Conservation (phyloP, 2,329 filamentous ascomycete genomes). For the Pseudocercospora musae region DNA sequence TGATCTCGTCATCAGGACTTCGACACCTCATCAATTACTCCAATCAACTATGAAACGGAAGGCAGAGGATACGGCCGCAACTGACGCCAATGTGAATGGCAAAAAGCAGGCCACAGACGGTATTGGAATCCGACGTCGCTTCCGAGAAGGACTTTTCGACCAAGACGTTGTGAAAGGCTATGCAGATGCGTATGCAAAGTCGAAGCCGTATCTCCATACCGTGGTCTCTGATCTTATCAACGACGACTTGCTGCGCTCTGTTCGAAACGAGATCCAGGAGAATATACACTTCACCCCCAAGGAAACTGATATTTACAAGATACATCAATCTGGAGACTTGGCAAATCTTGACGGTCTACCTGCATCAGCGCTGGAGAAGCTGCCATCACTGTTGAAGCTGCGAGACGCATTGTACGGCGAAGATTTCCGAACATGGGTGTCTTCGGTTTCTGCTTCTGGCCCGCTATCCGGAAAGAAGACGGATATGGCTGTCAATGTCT, state of each 20-base stretch:
- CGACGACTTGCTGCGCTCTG: constrained; percentile 75
- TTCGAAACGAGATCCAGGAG: constrained; percentile 82
- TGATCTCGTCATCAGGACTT: neutral
- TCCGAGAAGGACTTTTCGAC: constrained; percentile 65
- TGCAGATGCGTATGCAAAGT: constrained; percentile 60
- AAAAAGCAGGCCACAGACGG: constrained; percentile 41
- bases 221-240: constrained; percentile 82
- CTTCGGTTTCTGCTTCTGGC: constrained; percentile 79
- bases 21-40: neutral
- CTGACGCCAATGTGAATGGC: constrained; percentile 36
- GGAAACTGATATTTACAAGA: constrained; percentile 99
- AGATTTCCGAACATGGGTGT: constrained; percentile 83
- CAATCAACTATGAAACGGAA: constrained; percentile 43
- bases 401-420: constrained; percentile 92
- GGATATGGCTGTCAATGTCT: constrained; percentile 99
- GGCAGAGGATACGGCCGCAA: constrained; percentile 31
- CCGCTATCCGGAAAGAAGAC: constrained; percentile 89
- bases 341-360: constrained; percentile 95
- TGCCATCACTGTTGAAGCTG: constrained; percentile 87
- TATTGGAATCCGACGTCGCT: constrained; percentile 51
- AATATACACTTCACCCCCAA: constrained; percentile 96
- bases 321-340: constrained; percentile 95
- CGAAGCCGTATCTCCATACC: constrained; percentile 80
- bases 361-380: constrained; percentile 74
- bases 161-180: constrained; percentile 57